A percentile compares a stretch with the other conserved stretches of the same genome.
phyloP scores from a whole-genome alignment of 441 rosid species.

The Dalechampia spathulata region DNA sequence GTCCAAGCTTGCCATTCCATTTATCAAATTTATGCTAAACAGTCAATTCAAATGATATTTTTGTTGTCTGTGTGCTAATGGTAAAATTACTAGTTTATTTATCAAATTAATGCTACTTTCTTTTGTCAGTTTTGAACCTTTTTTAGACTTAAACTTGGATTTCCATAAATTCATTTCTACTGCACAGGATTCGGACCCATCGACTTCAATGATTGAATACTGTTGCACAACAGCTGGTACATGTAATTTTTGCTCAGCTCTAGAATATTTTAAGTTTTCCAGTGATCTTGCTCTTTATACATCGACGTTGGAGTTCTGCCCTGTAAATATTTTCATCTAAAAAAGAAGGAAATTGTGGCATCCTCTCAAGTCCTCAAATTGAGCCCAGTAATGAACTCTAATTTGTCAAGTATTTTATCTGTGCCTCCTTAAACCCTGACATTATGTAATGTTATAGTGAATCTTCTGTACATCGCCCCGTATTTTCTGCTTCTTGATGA shows the following conservation, averaged over 20 bases:
- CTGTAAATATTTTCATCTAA: too few relatives aligned
- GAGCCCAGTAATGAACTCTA: too few relatives aligned
- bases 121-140: neutral
- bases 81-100: neutral
- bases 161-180: too few relatives aligned
- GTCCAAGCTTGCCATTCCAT: neutral
- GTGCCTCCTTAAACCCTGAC: too few relatives aligned
- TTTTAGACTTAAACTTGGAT: too few relatives aligned
- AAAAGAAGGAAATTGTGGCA: too few relatives aligned
- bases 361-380: too few relatives aligned
- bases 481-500: neutral
- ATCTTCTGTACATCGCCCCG: neutral
- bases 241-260: slow-evolving; percentile 10
- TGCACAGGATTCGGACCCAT: slow-evolving; percentile 65
- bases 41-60: neutral
- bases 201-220: slow-evolving; percentile 69
- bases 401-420: too few relatives aligned
- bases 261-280: neutral
- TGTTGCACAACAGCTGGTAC: slow-evolving; percentile 87
- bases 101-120: neutral
- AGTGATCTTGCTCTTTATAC: neutral
- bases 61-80: neutral
- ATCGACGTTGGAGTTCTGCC: too few relatives aligned
- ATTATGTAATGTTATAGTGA: neutral
- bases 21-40: neutral